These are phyloP conservation scores for Phytophthora ramorum DNA, from an alignment of 352 stramenopile species.

Conservation along the genomic window DNA sequence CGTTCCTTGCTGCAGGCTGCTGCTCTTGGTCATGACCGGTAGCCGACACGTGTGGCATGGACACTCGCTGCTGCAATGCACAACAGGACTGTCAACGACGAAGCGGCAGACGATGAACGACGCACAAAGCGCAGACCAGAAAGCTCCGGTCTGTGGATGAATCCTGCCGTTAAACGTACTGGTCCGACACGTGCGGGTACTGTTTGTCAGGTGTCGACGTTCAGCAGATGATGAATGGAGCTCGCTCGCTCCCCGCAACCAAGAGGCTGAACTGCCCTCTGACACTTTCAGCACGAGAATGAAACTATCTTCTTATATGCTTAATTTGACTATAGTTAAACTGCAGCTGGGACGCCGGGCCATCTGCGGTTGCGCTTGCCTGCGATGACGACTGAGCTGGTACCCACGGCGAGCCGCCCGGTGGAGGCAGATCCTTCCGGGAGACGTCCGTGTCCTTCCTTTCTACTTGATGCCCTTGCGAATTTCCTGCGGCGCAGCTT, in stretches of 20 bases:
- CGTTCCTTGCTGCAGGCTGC: too few relatives aligned
- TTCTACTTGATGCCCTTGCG: conserved; percentile 12
- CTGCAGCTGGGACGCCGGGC: too few relatives aligned
- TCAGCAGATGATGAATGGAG: neutral
- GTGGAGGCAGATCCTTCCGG: conserved; percentile 25
- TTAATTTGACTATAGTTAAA: conserved; percentile 36
- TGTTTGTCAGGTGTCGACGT: conserved; percentile 1
- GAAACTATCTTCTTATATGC: conserved; percentile 19
- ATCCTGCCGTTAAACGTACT: conserved; percentile 18
- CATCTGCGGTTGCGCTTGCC: conserved; percentile 8
- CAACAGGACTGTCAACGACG: neutral
- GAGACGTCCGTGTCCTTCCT: conserved; percentile 3
- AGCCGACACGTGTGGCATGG: too few relatives aligned
- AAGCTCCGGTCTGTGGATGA: conserved; percentile 27
- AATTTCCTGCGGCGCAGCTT: conserved; percentile 3
- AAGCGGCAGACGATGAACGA: conserved; percentile 21
- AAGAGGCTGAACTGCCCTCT: neutral
- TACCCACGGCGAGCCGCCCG: neutral
- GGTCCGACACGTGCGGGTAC: conserved; percentile 15
- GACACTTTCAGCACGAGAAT: conserved; percentile 9
- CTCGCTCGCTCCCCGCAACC: neutral
- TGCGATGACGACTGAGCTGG: conserved; percentile 18
- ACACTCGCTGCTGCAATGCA: too few relatives aligned
- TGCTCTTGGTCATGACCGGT: too few relatives aligned
- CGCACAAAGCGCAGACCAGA: conserved; percentile 13